Conservation (phyloP, 140 eudicot species). For the Stevia rebaudiana region DNA sequence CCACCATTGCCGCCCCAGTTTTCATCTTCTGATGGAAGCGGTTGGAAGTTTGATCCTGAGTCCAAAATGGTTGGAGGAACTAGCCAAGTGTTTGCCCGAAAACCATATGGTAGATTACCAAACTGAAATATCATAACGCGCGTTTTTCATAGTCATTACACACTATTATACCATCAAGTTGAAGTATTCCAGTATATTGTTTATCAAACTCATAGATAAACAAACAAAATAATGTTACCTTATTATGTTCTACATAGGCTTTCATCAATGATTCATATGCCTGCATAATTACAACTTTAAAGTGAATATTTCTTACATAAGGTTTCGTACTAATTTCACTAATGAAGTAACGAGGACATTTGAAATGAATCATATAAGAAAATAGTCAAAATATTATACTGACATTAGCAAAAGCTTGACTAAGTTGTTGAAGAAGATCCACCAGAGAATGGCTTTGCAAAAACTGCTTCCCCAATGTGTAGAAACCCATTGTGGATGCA, state of each 20-base stretch:
- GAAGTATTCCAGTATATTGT: slow-evolving; percentile 1
- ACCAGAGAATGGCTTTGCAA: slow-evolving; percentile 84
- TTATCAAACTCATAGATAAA: slow-evolving; percentile 9
- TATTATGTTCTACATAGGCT: slow-evolving; percentile 91
- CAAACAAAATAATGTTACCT: slow-evolving; percentile 46
- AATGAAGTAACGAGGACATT: neutral
- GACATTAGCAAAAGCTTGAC: slow-evolving; percentile 98
- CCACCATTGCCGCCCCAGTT: slow-evolving; percentile 97
- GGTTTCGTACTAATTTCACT: neutral
- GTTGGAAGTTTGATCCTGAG: slow-evolving; percentile 51
- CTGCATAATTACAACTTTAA: slow-evolving; percentile 41
- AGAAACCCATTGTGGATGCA: slow-evolving; percentile 88
- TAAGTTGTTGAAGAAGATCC: slow-evolving; percentile 96
- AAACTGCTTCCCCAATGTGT: slow-evolving; percentile 82
- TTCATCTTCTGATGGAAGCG: slow-evolving; percentile 82
- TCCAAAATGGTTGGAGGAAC: slow-evolving; percentile 73
- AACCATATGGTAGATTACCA: slow-evolving; percentile 98
- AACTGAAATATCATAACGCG: slow-evolving; percentile 49
- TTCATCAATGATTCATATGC: slow-evolving; percentile 86
- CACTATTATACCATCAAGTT: slow-evolving; percentile 15
- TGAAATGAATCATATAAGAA: neutral
- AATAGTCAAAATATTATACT: slow-evolving; percentile 11
- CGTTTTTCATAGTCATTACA: slow-evolving; percentile 18
- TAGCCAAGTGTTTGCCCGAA: slow-evolving; percentile 96
- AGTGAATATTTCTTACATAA: neutral